Conservation (phyloP, 495 filamentous ascomycete genomes). For the Talaromyces stipitatus region DNA sequence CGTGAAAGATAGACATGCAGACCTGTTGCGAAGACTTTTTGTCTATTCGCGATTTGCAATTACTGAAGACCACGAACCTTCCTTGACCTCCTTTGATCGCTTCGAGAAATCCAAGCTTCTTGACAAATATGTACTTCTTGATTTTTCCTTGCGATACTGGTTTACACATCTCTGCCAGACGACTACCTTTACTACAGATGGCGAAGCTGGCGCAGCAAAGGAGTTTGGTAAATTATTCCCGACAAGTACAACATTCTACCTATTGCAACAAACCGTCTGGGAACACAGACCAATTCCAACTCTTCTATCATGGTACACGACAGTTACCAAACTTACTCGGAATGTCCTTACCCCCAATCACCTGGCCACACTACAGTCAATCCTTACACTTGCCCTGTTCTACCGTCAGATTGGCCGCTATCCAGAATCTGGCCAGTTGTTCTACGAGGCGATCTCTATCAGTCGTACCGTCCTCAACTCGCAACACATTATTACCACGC, state of each 20-base stretch:
- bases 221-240: conserved; percentile 23
- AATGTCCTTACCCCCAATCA: conserved; percentile 19
- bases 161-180: conserved; percentile 20
- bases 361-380: conserved; percentile 17
- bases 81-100: conserved; percentile 17
- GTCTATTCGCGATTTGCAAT: conserved; percentile 23
- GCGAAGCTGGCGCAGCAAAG: conserved; percentile 18
- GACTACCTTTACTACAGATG: conserved; percentile 17
- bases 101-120: conserved; percentile 14
- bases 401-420: conserved; percentile 13
- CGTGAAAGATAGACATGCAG: conserved; percentile 25
- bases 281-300: conserved; percentile 20
- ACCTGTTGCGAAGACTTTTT: conserved; percentile 22
- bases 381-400: conserved; percentile 17
- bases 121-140: conserved; percentile 21
- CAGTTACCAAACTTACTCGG: conserved; percentile 20
- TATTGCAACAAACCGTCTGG: conserved; percentile 27
- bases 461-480: conserved; percentile 19
- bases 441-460: conserved; percentile 19
- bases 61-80: conserved; percentile 21
- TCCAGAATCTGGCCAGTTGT: conserved; percentile 9
- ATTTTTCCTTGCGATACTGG: conserved; percentile 33
- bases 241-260: conserved; percentile 14
- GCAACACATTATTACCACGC: conserved; percentile 24
- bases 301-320: conserved; percentile 16